Base-by-base conservation (phyloP, 2,329 filamentous ascomycete genomes). In the Cadophora luteo-olivacea region DNA sequence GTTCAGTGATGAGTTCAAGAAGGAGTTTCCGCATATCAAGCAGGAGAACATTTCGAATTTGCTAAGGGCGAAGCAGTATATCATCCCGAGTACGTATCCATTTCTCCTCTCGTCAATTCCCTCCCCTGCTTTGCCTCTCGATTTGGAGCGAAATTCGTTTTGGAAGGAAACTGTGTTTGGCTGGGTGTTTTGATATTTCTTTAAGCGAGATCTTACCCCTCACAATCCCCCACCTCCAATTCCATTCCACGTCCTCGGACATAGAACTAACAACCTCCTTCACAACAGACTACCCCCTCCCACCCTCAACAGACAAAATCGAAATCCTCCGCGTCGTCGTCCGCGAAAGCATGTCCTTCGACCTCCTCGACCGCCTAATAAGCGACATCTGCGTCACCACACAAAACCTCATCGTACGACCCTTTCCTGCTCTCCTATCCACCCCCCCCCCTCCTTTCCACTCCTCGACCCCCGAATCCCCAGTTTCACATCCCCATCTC, bases 241-340 rank as follows among this genome's bases (percentile, higher is more conserved):
- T 48, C 41, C 5, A 16, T 48, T n/a, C 41, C 16, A 6, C 41
- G 3, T 19, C 16, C 41, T 48, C 41, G 11, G 19, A 48, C 41
- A 48, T 19, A 16, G 5, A 16, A 49, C 19, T 22, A 49, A 22
- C 19, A 7, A n/a, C 22, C 5, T 3, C 9, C 7, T 7, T 19
- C 45, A 6, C 4, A 49, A 60, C 36, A 60, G 57, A 91, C 80
- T 92, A 92, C 76, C 85, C 87, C 1, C 81, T 92, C 5, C 89
- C 89, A 9, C 89, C 89, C 0, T 82, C 81, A 54, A 87, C 88
- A 75, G 84, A 89, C 19, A 81, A 85, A 64, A 89, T 81, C 0
- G 89, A 92, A 78, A 92, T 91, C 69, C 78, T 92, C 64, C 82
- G 90, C n/a, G 84, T 91, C 0, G 89, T 91, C 3, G 83, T 92